Evolutionary conservation across 139 green algal genomes (phyloP).

Genomic region (Pleodorina starrii): DNA sequence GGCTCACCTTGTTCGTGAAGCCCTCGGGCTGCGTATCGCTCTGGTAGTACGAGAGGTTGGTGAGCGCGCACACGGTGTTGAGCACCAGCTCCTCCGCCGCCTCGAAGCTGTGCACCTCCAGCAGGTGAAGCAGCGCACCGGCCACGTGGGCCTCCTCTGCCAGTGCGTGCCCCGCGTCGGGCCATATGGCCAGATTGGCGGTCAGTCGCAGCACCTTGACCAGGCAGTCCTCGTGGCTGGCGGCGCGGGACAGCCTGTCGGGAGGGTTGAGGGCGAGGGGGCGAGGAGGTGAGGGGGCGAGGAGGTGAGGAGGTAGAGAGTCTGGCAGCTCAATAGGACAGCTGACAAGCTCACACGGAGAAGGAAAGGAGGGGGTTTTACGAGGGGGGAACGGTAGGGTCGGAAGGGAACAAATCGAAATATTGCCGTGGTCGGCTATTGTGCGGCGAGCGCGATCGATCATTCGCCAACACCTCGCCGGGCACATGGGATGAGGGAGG

Average conservation of each 20-base stretch:
- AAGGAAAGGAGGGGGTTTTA: no score
- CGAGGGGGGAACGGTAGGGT: no score
- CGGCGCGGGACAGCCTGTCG: constrained; percentile 35
- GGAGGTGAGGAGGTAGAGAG: no score
- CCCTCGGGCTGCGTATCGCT: not conserved
- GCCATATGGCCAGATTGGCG: constrained; percentile 67
- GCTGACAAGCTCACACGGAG: no score
- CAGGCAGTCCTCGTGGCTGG: constrained; percentile 62
- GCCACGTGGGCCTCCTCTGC: constrained; percentile 34
- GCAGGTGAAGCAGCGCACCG: constrained; percentile 46
- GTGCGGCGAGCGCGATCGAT: no score
- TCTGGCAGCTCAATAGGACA: no score
- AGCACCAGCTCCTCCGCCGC: constrained; percentile 70
- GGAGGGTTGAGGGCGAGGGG: not conserved
- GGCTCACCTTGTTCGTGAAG: constrained; percentile 56
- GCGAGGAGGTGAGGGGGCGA: no score
- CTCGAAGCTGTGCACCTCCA: constrained; percentile 48
- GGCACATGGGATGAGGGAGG: no score
- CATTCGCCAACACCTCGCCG: no score
- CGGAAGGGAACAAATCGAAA: no score
- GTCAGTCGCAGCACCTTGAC: constrained; percentile 72
- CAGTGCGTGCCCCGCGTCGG: constrained; percentile 50
- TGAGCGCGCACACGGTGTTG: constrained; percentile 68
- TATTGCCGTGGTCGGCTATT: no score
- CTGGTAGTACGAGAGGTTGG: constrained; percentile 75